A percentile compares a stretch with the other conserved stretches of the same genome.
Conservation (phyloP, 768 basidiomycete species). For the Kwoniella sp. region DNA sequence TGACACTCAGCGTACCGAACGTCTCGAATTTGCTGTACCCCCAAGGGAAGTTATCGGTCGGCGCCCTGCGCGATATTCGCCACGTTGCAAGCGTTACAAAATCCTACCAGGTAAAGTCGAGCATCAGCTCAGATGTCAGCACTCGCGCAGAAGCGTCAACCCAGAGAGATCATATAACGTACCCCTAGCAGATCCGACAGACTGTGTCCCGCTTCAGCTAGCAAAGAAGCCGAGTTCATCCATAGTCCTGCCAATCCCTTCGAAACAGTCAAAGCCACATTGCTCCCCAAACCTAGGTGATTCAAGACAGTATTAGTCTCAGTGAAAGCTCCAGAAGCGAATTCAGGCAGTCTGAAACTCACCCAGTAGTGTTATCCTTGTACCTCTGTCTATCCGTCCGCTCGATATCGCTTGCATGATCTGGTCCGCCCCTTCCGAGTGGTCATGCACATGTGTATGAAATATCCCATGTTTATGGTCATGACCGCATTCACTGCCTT, state of each 20-base stretch:
- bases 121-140: background rate
- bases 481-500: slow-evolving; percentile 25
- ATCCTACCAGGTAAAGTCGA: slow-evolving; percentile 59
- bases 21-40: slow-evolving; percentile 78
- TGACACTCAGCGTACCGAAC: slow-evolving; percentile 86
- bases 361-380: slow-evolving; percentile 54
- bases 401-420: slow-evolving; percentile 47
- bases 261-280: slow-evolving; percentile 74
- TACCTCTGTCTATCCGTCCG: slow-evolving; percentile 48
- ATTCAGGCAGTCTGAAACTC: slow-evolving; percentile 11
- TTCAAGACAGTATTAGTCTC: background rate
- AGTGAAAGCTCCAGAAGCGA: background rate
- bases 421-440: slow-evolving; percentile 53
- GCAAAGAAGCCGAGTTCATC: slow-evolving; percentile 80
- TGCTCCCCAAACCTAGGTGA: slow-evolving; percentile 69
- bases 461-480: slow-evolving; percentile 42
- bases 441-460: slow-evolving; percentile 48
- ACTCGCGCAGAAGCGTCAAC: background rate
- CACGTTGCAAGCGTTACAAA: slow-evolving; percentile 88
- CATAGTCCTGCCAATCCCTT: slow-evolving; percentile 89
- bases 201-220: slow-evolving; percentile 88
- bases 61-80: slow-evolving; percentile 79
- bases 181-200: slow-evolving; percentile 54
- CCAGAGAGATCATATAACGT: slow-evolving; percentile 18
- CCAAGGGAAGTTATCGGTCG: slow-evolving; percentile 65